These are phyloP conservation scores for Clonostachys solani DNA, from an alignment of 2,329 filamentous ascomycete species.

Conservation along the genomic window DNA sequence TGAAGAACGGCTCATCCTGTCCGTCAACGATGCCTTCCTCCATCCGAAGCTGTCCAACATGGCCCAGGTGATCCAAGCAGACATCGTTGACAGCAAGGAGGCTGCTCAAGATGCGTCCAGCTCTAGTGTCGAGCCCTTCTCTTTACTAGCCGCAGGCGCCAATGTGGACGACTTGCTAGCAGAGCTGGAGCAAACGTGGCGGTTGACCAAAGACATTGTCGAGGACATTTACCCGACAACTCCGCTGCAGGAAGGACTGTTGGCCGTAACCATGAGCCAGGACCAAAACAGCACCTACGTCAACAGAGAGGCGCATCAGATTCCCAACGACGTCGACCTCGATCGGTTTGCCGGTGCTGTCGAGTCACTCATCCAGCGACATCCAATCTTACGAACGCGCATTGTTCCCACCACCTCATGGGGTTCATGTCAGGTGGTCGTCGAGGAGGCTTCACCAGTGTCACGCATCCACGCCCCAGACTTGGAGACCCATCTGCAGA, in stretches of 20 bases:
- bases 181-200: constrained; percentile 9
- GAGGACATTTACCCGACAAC: constrained; percentile 30
- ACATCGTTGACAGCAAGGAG: background rate
- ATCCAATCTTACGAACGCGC: constrained; percentile 3
- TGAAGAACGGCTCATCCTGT: constrained; percentile 1
- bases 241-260: constrained; percentile 38
- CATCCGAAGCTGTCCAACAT: background rate
- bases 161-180: background rate
- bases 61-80: background rate
- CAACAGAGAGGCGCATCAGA: constrained; percentile 3
- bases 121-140: background rate
- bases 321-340: constrained; percentile 6
- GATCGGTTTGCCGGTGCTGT: constrained; percentile 4
- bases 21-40: constrained; percentile 1
- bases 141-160: no score
- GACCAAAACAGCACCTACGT: constrained; percentile 21
- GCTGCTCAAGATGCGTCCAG: background rate
- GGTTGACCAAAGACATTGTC: constrained; percentile 1
- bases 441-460: background rate
- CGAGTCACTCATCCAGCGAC: constrained; percentile 1
- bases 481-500: background rate
- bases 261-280: constrained; percentile 36
- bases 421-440: background rate
- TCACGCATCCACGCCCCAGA: background rate
- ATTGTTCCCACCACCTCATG: constrained; percentile 1